Base-by-base conservation (phyloP, 2,329 filamentous ascomycete species). In the Calonectria pseudoturangicola region DNA sequence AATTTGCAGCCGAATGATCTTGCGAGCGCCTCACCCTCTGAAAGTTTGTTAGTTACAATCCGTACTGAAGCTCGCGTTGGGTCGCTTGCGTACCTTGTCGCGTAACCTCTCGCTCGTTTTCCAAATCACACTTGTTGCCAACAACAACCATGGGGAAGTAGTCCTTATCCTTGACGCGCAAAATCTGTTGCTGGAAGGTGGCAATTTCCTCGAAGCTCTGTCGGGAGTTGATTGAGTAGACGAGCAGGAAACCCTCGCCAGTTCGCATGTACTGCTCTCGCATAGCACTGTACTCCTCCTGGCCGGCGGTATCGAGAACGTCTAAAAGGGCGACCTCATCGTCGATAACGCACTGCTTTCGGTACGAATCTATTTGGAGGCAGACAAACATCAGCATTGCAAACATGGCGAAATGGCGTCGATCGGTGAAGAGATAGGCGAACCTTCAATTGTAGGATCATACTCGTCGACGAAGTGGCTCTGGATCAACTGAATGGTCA, bases 191-290 rank as follows among this genome's bases (percentile, higher is more conserved):
- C 87, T 98, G 96, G 87, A 98, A 98, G 62, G 95, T 98, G 87
- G 95, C 94, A 85, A 99, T 98, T 88, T 99, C 97, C 84, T 99
- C 96, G 82, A 98, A 98, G 82, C 95, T 98, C 87, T 98, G 96
- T 82, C 96, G 92, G 82, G 96, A 98, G 70, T 95, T 98, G 88
- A 99, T 99, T 79, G 96, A 98, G 90, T 98, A 98, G 82, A 98
- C 95, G 66, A 99, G 92, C 82, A 99, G 88, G 87, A 99, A 99
- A 67, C 97, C 97, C 87, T 99, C 97, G 84, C 97, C 97, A 28
- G 96, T 98, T 82, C 97, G 93, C 96, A 99, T 99, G 90, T 98
- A 99, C 88, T 98, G 97, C 89, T 99, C 97, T 83, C 97, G 92
- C 97, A 99, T 98, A 67, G 97, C 97, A 70, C 96, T 98, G 89